Evolutionary conservation across 2,329 filamentous ascomycete genomes (phyloP).

Genomic region (Fusarium veterinarium): DNA sequence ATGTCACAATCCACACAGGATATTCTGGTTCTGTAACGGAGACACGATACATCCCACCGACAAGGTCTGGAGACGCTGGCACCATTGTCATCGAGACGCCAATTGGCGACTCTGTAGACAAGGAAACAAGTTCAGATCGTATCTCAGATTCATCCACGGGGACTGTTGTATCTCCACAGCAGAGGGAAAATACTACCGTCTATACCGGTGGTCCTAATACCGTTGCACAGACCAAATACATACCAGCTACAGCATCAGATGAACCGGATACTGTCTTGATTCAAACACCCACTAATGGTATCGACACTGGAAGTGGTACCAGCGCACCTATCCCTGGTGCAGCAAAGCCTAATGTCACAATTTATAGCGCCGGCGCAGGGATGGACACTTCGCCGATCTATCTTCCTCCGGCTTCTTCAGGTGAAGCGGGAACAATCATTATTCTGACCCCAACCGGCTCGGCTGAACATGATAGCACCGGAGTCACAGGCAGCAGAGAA

Average conservation of each 20-base stretch:
- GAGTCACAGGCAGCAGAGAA: neutral
- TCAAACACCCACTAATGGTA: neutral
- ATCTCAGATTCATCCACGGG: neutral
- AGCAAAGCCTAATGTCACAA: neutral
- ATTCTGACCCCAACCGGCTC: neutral
- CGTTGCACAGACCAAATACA: neutral
- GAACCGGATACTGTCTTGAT: neutral
- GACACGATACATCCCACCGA: constrained; percentile 5
- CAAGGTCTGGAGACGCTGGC: constrained; percentile 3
- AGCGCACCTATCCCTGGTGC: neutral
- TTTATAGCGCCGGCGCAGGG: neutral
- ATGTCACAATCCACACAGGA: neutral
- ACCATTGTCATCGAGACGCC: constrained; percentile 16
- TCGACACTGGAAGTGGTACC: neutral
- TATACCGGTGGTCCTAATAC: too few relatives aligned
- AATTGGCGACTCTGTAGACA: neutral
- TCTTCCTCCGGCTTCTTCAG: neutral
- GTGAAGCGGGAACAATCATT: neutral
- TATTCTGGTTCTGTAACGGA: neutral
- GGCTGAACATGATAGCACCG: neutral
- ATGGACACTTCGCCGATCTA: neutral
- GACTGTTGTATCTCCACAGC: neutral
- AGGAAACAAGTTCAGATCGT: neutral
- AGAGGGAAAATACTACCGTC: neutral
- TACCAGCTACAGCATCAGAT: neutral